phyloP scores from a whole-genome alignment of 2,329 filamentous ascomycete species.

The Fusarium nygamai region DNA sequence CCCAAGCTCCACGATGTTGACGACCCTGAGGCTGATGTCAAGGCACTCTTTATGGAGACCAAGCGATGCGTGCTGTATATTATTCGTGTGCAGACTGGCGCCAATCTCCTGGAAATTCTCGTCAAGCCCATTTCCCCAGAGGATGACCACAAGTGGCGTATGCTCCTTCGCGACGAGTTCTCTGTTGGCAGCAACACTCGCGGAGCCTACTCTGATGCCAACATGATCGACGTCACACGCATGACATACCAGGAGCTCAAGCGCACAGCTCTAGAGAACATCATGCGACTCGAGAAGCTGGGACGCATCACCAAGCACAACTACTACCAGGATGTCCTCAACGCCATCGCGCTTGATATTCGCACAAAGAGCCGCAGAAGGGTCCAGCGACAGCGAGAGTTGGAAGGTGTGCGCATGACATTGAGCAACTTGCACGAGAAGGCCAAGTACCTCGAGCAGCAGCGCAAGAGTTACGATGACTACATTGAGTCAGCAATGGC shows the following conservation, averaged over 20 bases:
- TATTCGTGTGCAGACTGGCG: conserved; percentile 92
- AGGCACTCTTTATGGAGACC: conserved; percentile 96
- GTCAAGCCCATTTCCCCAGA: conserved; percentile 87
- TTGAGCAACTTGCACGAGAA: conserved; percentile 83
- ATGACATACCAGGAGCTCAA: conserved; percentile 95
- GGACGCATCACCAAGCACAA: conserved; percentile 91
- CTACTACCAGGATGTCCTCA: conserved; percentile 96
- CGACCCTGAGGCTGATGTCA: conserved; percentile 91
- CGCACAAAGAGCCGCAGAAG: conserved; percentile 94
- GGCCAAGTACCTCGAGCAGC: conserved; percentile 90
- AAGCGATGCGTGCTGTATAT: conserved; percentile 98
- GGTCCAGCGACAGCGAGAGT: conserved; percentile 88
- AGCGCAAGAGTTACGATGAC: conserved; percentile 97
- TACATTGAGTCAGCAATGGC: conserved; percentile 99
- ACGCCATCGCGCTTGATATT: conserved; percentile 96
- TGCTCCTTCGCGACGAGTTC: conserved; percentile 85
- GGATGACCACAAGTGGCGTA: conserved; percentile 89
- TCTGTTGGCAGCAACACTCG: conserved; percentile 71
- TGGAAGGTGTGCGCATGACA: conserved; percentile 84
- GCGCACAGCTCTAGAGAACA: conserved; percentile 91
- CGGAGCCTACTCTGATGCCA: conserved; percentile 89
- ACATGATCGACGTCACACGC: conserved; percentile 87
- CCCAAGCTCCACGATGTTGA: conserved; percentile 90
- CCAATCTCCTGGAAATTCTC: conserved; percentile 93
- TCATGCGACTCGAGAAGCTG: conserved; percentile 85